Conservation (phyloP, 768 basidiomycete species). For the Lentinula boryana region DNA sequence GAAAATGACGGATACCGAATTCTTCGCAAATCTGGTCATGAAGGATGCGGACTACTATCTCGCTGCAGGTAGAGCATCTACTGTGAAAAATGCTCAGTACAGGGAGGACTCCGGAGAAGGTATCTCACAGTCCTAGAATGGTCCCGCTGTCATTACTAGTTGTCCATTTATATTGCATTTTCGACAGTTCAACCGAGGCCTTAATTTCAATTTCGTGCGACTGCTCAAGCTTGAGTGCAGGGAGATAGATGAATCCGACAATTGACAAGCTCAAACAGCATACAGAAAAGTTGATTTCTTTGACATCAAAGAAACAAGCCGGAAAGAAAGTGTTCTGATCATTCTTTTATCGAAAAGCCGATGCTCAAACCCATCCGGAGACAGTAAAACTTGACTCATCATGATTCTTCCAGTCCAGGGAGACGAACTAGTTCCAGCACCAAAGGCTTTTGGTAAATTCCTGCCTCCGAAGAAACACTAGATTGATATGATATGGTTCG, state of each 20-base stretch:
- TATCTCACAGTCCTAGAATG: not conserved
- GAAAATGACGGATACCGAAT: not conserved
- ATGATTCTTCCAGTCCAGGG: not conserved
- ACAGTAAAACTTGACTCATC: not conserved
- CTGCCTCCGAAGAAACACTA: not conserved
- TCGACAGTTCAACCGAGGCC: no score
- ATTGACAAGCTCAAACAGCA: no score
- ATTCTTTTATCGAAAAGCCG: not conserved
- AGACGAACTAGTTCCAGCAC: not conserved
- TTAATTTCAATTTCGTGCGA: no score
- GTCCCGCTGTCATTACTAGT: not conserved
- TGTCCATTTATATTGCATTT: no score
- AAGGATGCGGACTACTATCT: not conserved
- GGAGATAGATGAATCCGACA: no score
- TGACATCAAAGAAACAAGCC: no score
- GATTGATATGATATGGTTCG: not conserved
- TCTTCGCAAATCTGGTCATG: slow-evolving; percentile 1
- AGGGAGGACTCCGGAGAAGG: no score
- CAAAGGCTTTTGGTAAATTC: not conserved
- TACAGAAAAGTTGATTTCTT: no score
- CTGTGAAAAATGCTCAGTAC: no score
- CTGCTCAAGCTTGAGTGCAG: no score
- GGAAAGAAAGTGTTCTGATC: no score
- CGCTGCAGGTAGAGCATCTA: no score
- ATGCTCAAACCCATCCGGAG: not conserved